These are phyloP conservation scores for Nakazawaea wickerhamii DNA, from an alignment of 805 yeast genomes.

Conservation along the genomic window DNA sequence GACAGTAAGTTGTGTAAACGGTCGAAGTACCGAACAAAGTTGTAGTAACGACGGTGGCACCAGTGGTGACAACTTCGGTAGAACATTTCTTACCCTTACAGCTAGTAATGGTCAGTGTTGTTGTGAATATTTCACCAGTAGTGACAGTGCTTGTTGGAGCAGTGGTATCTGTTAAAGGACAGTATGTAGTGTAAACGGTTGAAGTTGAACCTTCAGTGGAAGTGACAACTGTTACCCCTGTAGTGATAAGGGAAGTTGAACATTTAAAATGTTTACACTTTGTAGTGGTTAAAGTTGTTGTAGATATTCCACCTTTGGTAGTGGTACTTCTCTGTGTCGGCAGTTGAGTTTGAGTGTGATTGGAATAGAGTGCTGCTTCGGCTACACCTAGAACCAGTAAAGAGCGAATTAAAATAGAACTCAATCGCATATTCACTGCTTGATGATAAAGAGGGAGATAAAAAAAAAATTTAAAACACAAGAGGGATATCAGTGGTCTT, in stretches of 20 bases:
- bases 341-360: no score
- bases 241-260: conserved; percentile 13
- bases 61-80: conserved; percentile 18
- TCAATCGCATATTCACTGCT: background rate
- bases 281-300: conserved; percentile 27
- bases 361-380: conserved; percentile 1
- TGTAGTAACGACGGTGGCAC: no score
- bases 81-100: conserved; percentile 17
- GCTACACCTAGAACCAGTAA: background rate
- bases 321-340: no score
- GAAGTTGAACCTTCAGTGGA: conserved; percentile 17
- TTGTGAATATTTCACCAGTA: background rate
- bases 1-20: conserved; percentile 4
- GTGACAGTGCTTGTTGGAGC: conserved; percentile 14
- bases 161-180: conserved; percentile 18
- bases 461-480: background rate
- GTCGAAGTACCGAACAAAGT: no score
- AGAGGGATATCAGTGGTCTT: background rate
- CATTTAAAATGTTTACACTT: conserved; percentile 31
- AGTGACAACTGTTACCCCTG: conserved; percentile 14
- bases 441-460: background rate
- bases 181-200: conserved; percentile 26
- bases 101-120: conserved; percentile 9
- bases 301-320: background rate
- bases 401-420: background rate